Conservation (phyloP, 495 filamentous ascomycete genomes). For the Hyaloscypha bicolor region DNA sequence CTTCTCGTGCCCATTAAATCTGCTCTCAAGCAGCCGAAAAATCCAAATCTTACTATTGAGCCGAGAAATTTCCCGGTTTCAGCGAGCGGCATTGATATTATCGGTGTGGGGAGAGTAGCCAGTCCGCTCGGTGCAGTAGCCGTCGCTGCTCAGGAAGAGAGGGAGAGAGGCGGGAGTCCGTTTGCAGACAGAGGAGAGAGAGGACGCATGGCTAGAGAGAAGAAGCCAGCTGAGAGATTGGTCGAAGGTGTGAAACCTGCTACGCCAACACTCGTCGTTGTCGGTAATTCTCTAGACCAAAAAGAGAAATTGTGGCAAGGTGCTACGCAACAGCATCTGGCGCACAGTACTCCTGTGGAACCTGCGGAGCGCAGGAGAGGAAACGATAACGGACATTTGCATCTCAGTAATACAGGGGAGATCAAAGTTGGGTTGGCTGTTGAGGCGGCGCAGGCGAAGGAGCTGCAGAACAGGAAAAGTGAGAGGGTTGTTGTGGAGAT, state of each 20-base stretch:
- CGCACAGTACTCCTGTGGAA: background rate
- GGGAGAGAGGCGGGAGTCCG: constrained; percentile 15
- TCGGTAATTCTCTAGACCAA: constrained; percentile 17
- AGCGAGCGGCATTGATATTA: constrained; percentile 1
- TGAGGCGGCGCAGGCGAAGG: constrained; percentile 27
- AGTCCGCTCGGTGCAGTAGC: constrained; percentile 26
- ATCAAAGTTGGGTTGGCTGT: constrained; percentile 41
- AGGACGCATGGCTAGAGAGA: background rate
- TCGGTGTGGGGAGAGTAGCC: constrained; percentile 13
- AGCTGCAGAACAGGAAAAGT: constrained; percentile 45
- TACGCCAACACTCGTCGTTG: constrained; percentile 32
- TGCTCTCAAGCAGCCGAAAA: constrained; percentile 2
- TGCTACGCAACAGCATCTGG: background rate
- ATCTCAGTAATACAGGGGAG: background rate
- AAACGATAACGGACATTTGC: constrained; percentile 32
- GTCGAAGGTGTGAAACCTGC: constrained; percentile 26
- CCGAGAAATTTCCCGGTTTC: constrained; percentile 6
- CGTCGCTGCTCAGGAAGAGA: constrained; percentile 19
- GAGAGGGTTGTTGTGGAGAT: constrained; percentile 49
- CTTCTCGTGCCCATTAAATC: constrained; percentile 40
- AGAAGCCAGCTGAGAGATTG: constrained; percentile 15
- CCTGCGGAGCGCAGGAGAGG: constrained; percentile 31
- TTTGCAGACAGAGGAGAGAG: background rate
- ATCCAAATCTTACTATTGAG: background rate
- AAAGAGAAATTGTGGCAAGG: constrained; percentile 22